Evolutionary conservation across 106 monocot genomes (phyloP).

Genomic region (Acorus calamus): DNA sequence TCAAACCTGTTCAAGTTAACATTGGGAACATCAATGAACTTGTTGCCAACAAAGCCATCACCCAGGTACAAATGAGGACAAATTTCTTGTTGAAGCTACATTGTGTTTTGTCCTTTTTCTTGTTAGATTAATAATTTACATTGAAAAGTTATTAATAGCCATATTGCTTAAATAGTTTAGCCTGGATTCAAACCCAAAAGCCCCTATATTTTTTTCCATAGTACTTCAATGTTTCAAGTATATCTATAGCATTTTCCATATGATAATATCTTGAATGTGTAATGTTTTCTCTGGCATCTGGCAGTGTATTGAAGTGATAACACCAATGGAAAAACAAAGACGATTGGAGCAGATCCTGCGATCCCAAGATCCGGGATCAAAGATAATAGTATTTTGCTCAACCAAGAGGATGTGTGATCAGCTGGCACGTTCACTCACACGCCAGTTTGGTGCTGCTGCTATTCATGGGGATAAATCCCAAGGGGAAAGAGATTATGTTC

Average conservation of each 20-base stretch:
- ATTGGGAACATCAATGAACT: conserved; percentile 82
- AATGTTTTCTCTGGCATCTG: background rate
- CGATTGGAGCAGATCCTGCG: conserved; percentile 70
- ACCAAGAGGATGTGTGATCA: conserved; percentile 91
- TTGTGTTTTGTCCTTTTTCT: background rate
- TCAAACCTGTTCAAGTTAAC: conserved; percentile 56
- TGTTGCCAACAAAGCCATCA: conserved; percentile 87
- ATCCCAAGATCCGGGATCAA: conserved; percentile 76
- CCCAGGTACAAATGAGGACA: conserved; percentile 47
- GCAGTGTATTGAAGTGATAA: conserved; percentile 67
- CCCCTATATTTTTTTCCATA: too few species aligned
- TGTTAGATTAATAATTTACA: background rate
- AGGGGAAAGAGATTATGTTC: conserved; percentile 56
- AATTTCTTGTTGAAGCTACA: background rate
- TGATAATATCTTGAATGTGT: background rate
- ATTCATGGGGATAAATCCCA: conserved; percentile 89
- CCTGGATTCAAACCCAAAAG: too few species aligned
- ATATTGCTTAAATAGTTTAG: too few species aligned
- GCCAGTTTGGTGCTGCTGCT: conserved; percentile 69
- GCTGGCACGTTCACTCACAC: conserved; percentile 39
- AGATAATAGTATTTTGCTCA: conserved; percentile 65
- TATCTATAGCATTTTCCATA: too few species aligned
- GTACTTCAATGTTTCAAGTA: too few species aligned
- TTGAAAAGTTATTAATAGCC: background rate
- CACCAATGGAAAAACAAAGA: conserved; percentile 51